Evolutionary conservation across 352 stramenopile genomes (phyloP).

Genomic region (Phytopythium cucurbitacearum): DNA sequence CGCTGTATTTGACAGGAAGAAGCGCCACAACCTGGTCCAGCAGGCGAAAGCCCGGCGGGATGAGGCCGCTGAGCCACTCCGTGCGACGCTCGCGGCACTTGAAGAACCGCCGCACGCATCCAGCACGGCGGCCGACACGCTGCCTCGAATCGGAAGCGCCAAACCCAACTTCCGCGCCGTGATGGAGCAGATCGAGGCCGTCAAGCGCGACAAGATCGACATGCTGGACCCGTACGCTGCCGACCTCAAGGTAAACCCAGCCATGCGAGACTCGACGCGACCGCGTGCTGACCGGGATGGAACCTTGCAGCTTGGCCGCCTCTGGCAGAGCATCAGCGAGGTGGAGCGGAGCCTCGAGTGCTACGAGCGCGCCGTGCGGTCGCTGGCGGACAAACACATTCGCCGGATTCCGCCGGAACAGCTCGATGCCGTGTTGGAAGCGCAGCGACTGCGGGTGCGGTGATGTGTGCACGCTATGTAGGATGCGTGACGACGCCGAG

Average conservation of each 20-base stretch:
- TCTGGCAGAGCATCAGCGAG: constrained; percentile 53
- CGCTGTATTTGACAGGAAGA: constrained; percentile 21
- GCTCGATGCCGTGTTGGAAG: constrained; percentile 26
- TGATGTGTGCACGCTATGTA: neutral
- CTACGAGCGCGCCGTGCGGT: constrained; percentile 35
- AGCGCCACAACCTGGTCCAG: constrained; percentile 43
- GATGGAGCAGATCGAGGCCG: constrained; percentile 35
- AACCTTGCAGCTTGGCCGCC: constrained; percentile 34
- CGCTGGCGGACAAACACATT: constrained; percentile 31
- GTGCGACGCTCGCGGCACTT: constrained; percentile 17
- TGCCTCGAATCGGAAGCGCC: constrained; percentile 11
- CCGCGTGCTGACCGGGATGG: neutral
- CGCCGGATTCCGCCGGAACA: constrained; percentile 20
- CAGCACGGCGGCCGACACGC: constrained; percentile 2
- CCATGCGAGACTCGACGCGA: neutral
- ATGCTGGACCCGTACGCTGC: constrained; percentile 44
- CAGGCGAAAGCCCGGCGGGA: constrained; percentile 28
- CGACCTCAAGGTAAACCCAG: constrained; percentile 42
- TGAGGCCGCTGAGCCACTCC: constrained; percentile 14
- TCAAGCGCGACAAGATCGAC: constrained; percentile 30
- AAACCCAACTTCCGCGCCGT: constrained; percentile 32
- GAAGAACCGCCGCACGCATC: constrained; percentile 6
- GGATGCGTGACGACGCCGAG: neutral
- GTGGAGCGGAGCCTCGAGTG: constrained; percentile 45
- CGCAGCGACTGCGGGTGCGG: constrained; percentile 33